phyloP scores from a whole-genome alignment of 805 yeast genomes.

The Cyberlindnera xishuangbannaensis region DNA sequence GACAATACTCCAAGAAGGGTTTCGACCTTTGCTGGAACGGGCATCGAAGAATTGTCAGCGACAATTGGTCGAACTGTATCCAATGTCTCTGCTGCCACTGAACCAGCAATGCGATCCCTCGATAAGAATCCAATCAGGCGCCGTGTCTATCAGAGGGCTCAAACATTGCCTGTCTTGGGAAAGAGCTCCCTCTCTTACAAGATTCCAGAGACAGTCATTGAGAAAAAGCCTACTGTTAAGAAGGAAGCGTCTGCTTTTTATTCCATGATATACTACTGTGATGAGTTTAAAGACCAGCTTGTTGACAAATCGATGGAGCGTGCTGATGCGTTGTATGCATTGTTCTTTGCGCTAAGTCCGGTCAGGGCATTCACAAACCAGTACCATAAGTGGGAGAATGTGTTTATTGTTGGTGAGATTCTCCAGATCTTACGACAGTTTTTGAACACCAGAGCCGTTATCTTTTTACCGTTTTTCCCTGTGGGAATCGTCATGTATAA shows the following conservation, averaged over 20 bases:
- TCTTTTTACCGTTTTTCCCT: constrained; percentile 19
- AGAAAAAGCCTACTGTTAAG: constrained; percentile 15
- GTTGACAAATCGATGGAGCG: constrained; percentile 16
- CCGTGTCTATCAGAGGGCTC: constrained; percentile 11
- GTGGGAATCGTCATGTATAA: constrained; percentile 18
- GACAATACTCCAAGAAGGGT: too few species aligned
- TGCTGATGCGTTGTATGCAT: constrained; percentile 8
- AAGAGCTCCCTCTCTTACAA: constrained; percentile 1
- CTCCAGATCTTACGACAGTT: constrained; percentile 15
- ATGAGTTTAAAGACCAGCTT: constrained; percentile 13
- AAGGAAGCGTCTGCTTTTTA: constrained; percentile 17
- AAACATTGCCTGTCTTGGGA: constrained; percentile 11
- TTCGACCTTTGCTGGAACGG: too few species aligned
- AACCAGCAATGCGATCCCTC: constrained; percentile 5
- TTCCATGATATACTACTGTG: constrained; percentile 14
- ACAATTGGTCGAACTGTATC: neutral
- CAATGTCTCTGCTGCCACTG: constrained; percentile 12
- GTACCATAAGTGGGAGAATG: constrained; percentile 14
- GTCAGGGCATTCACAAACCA: constrained; percentile 6
- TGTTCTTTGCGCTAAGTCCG: constrained; percentile 12
- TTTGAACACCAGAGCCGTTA: constrained; percentile 16
- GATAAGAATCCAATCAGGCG: constrained; percentile 10
- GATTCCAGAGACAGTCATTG: constrained; percentile 10
- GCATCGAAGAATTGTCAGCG: too few species aligned
- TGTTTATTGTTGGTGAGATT: constrained; percentile 12